Percentiles rank a stretch among this genome's conserved stretches.
Conservation (phyloP, 2,329 filamentous ascomycete species). For the Cryphonectria nitschkei region DNA sequence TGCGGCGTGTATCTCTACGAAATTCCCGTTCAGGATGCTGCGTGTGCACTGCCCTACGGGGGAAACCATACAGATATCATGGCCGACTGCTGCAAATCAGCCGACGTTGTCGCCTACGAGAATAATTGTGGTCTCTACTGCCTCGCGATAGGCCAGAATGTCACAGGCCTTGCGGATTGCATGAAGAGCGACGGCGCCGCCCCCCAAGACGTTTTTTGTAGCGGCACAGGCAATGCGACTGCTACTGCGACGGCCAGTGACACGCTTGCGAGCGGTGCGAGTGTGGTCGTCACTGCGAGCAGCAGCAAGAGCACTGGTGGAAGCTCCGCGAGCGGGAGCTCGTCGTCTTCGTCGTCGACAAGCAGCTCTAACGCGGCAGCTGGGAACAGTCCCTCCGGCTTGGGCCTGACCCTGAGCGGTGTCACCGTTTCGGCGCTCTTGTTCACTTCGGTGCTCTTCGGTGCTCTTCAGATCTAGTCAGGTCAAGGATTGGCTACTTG, state of each 20-base stretch:
- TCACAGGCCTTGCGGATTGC: constrained; percentile 42
- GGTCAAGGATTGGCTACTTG: background rate
- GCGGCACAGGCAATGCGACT: constrained; percentile 38
- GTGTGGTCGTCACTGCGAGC: constrained; percentile 31
- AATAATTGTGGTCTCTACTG: constrained; percentile 47
- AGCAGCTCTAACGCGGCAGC: constrained; percentile 22
- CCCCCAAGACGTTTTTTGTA: constrained; percentile 45
- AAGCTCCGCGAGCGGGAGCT: constrained; percentile 15
- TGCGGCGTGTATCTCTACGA: constrained; percentile 41
- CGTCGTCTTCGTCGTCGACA: background rate
- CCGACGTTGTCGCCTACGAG: constrained; percentile 43
- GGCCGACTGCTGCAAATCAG: constrained; percentile 33
- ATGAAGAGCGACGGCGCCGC: constrained; percentile 40
- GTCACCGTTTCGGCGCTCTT: constrained; percentile 18
- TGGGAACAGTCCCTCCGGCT: background rate
- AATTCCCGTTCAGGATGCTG: constrained; percentile 48
- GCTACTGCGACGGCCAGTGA: constrained; percentile 38
- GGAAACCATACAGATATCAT: constrained; percentile 46
- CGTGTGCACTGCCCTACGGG: constrained; percentile 47
- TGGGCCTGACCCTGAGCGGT: background rate
- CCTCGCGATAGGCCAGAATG: constrained; percentile 44
- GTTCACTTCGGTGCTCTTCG: background rate
- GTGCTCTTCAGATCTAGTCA: background rate
- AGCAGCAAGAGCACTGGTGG: background rate
- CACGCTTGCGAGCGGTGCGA: constrained; percentile 33